Base-by-base conservation (phyloP, 148 eudicot genomes). In the Amaranthus hypochondriacus region DNA sequence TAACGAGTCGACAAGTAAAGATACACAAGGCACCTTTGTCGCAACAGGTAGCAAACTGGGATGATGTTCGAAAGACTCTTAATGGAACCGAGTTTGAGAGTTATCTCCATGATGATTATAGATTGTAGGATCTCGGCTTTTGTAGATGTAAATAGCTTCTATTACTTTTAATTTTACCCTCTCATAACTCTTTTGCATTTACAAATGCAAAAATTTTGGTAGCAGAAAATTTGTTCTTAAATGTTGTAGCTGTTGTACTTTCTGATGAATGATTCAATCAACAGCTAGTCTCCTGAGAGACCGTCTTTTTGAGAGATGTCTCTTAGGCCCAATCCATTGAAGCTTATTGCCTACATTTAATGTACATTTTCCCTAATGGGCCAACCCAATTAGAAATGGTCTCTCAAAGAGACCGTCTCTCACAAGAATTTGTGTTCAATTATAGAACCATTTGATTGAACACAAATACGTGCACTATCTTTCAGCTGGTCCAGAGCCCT, bases 41-140 rank as follows among this genome's bases (percentile, higher is more conserved):
- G 0, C 85, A 81, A 59, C 93, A 91, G 59, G 91, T 94, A 66
- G 84, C 86, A 48, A 94, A 94, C 77, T 94, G 97, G 97, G 85
- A 48, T 39, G 97, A 91, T 15, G 66, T 94, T 49, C 56, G 75
- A 75, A 91, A 72, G 79, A 75, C 87, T 28, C 98, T 94, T 11
- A 82, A 83, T 21, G 98, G 97, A 59, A 89, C 98, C 6, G 85
- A 79, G 51, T 94, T 84, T 58, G 87, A 94, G 68, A 84, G 79
- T 61, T 91, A 82, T 50, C 81, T 93, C 44, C 71, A 74, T 9
- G 78, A 73, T 70, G 94, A 93, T 79, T 88, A 89, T 78, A 76
- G 80, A 53, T 71, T 82, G 58, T 88, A 86, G 84, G 66, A 28
- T 78, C 76, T 65, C 71, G 44, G 42, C 43, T 4, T 52, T 52